Percentiles rank a stretch among this genome's conserved stretches.
Conservation (phyloP, 306 rosid species). For the Trifolium pratense region DNA sequence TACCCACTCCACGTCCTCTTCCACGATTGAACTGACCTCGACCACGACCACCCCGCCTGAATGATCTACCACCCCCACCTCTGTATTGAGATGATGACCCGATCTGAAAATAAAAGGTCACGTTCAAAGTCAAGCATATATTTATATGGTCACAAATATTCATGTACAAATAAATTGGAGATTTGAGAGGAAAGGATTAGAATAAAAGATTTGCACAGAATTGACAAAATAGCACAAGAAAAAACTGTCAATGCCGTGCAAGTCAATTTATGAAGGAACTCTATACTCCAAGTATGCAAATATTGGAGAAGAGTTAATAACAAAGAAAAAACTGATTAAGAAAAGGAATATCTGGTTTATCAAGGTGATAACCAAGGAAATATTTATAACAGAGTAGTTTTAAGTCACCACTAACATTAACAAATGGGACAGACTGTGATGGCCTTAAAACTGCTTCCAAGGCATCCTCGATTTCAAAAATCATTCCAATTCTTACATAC, state of each 20-base stretch:
- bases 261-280: conserved; percentile 25
- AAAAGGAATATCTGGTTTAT: conserved; percentile 31
- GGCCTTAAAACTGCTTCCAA: conserved; percentile 41
- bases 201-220: conserved; percentile 12
- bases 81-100: conserved; percentile 66
- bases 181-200: conserved; percentile 15
- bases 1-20: conserved; percentile 65
- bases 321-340: conserved; percentile 35
- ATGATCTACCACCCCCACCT: conserved; percentile 76
- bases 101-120: conserved; percentile 62
- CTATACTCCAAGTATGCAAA: conserved; percentile 17
- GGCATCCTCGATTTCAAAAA: conserved; percentile 31
- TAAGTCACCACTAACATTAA: conserved; percentile 15
- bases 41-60: conserved; percentile 69
- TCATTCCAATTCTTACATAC: conserved; percentile 14
- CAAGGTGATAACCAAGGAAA: conserved; percentile 19
- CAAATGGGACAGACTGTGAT: not conserved
- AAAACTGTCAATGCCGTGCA: conserved; percentile 19
- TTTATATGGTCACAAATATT: conserved; percentile 37
- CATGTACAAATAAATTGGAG: conserved; percentile 24
- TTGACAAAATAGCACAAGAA: conserved; percentile 28
- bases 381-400: not conserved
- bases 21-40: conserved; percentile 27
- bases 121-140: conserved; percentile 52
- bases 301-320: conserved; percentile 7